Evolutionary conservation across 805 yeast species (phyloP).

Genomic region (Crinitomyces ghanaensis): DNA sequence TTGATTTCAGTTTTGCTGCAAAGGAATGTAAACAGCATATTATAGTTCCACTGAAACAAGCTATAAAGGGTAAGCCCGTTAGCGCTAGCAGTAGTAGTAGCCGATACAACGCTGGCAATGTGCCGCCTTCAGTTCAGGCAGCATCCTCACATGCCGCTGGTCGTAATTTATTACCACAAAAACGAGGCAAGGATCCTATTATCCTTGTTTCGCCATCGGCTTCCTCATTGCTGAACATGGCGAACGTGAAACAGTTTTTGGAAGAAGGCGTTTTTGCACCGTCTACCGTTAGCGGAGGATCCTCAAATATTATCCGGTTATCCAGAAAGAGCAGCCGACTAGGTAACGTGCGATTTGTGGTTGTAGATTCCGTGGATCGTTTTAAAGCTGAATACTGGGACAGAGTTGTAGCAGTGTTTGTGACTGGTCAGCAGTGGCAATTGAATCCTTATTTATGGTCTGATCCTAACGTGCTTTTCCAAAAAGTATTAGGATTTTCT

Average conservation of each 20-base stretch:
- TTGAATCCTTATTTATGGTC: slow-evolving; percentile 77
- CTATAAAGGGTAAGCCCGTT: slow-evolving; percentile 4
- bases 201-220: slow-evolving; percentile 72
- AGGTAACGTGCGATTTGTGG: slow-evolving; percentile 54
- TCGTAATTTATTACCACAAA: slow-evolving; percentile 7
- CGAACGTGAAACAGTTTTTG: slow-evolving; percentile 55
- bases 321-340: slow-evolving; percentile 45
- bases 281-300: slow-evolving; percentile 25
- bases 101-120: background rate
- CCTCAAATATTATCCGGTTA: slow-evolving; percentile 36
- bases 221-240: slow-evolving; percentile 53
- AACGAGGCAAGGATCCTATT: slow-evolving; percentile 44
- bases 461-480: slow-evolving; percentile 71
- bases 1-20: slow-evolving; percentile 27
- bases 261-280: slow-evolving; percentile 63
- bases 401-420: slow-evolving; percentile 87
- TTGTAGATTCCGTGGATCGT: slow-evolving; percentile 80
- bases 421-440: slow-evolving; percentile 98
- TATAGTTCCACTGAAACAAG: slow-evolving; percentile 15
- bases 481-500: slow-evolving; percentile 72
- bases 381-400: slow-evolving; percentile 98
- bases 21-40: slow-evolving; percentile 24
- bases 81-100: slow-evolving; percentile 1
- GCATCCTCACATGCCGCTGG: slow-evolving; percentile 5
- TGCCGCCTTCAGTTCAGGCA: too few relatives aligned